phyloP scores from a whole-genome alignment of 2,329 filamentous ascomycete species.

The Beauveria medogensis region DNA sequence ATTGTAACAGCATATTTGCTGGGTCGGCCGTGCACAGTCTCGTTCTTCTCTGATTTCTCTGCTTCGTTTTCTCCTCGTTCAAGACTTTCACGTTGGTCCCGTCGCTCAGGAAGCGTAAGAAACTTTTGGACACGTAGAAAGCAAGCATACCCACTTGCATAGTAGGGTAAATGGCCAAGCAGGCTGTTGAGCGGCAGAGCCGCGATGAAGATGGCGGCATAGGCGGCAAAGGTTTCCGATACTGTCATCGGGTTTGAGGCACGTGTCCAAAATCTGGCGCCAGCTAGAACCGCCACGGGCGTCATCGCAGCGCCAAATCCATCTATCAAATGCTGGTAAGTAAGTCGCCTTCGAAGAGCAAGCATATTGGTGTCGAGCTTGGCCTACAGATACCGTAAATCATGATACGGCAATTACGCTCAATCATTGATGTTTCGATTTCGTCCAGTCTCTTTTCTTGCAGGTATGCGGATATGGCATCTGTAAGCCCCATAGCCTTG shows the following conservation, averaged over 20 bases:
- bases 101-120: background rate
- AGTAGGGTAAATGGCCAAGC: background rate
- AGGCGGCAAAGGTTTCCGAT: background rate
- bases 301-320: background rate
- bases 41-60: background rate
- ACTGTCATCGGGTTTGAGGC: background rate
- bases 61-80: background rate
- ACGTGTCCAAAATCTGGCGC: slow-evolving; percentile 3
- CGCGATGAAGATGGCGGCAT: background rate
- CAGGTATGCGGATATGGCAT: background rate
- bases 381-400: background rate
- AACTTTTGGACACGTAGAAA: background rate
- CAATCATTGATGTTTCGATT: background rate
- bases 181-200: background rate
- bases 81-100: background rate
- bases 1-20: background rate
- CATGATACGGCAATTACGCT: background rate
- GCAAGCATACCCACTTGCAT: background rate
- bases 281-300: background rate
- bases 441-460: background rate
- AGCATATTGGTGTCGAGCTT: too few relatives aligned
- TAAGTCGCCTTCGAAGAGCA: too few relatives aligned
- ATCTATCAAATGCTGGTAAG: background rate
- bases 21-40: too few relatives aligned
- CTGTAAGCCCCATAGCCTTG: background rate